Evolutionary conservation across 176 grass and related monocot species (phyloP).

Genomic region (Lolium multiflorum): DNA sequence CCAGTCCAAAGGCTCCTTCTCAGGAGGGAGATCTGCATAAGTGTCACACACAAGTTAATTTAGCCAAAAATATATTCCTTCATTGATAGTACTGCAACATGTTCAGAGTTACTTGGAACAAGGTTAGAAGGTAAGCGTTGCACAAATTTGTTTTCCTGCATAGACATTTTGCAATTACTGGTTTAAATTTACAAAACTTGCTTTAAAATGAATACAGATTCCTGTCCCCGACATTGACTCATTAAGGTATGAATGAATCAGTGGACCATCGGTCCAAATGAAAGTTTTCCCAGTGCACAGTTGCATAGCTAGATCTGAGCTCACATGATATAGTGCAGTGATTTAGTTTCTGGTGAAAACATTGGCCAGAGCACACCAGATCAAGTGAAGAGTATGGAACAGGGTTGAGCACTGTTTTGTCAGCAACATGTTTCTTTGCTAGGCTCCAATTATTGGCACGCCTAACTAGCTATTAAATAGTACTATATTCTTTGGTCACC

Average conservation of each 20-base stretch:
- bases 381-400: slow-evolving; percentile 14
- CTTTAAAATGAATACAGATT: slow-evolving; percentile 4
- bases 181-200: slow-evolving; percentile 3
- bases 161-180: slow-evolving; percentile 6
- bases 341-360: slow-evolving; percentile 32
- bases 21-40: slow-evolving; percentile 78
- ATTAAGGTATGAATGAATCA: slow-evolving; percentile 18
- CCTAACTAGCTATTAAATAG: slow-evolving; percentile 1
- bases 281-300: slow-evolving; percentile 24
- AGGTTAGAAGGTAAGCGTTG: not conserved
- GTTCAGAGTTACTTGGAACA: slow-evolving; percentile 2
- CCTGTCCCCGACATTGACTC: slow-evolving; percentile 16
- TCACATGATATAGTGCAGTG: slow-evolving; percentile 35
- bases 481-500: slow-evolving; percentile 14
- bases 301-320: not conserved
- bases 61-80: slow-evolving; percentile 17
- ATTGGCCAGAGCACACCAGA: slow-evolving; percentile 13
- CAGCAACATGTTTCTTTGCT: slow-evolving; percentile 31
- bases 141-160: slow-evolving; percentile 13
- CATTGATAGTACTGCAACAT: slow-evolving; percentile 2
- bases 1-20: slow-evolving; percentile 76
- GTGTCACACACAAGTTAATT: slow-evolving; percentile 14
- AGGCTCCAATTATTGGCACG: slow-evolving; percentile 26
- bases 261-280: slow-evolving; percentile 1
- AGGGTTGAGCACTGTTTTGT: slow-evolving; percentile 24